Evolutionary conservation across 805 yeast species (phyloP), one percentile per base, ranked within the genome.

Genomic region (Deakozyma indianensis): DNA sequence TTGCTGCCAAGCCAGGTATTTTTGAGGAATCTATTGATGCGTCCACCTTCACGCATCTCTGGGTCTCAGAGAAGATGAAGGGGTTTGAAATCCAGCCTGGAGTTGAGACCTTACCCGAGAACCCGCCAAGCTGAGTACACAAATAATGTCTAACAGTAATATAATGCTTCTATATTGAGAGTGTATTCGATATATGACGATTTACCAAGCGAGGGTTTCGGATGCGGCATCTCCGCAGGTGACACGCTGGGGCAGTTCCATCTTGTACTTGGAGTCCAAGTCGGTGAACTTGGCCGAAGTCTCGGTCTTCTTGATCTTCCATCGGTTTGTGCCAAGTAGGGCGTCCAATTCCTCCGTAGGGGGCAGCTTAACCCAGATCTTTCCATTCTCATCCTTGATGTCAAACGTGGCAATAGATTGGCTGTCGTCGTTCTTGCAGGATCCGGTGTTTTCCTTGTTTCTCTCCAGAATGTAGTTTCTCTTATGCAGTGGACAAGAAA

Each of bases 401-500:
- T 61, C 65, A 48, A 64, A 65, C 2, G 63, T 59, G 1, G 67
- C 63, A 11, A 65, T 57, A 5, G 68, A 60, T n/a, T 55, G 54
- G 3, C 47, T 38, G 9, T 53, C 51, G 46, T 60, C 62, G 42
- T 55, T 59, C 49, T 58, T 59, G 48, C 64, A 60, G 5, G 60
- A 51, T 1, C 69, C 69, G 5, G 54, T 42, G 4, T 48, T 51
- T 21, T 50, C 53, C 14, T 50, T 44, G 20, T 43, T 53, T 18
- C 49, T 47, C 22, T 57, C 60, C 20, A 64, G 45, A 7, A 57
- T 47, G 47, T 56, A 65, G 48, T 64, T 63, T 23, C 62, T 57
- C 52, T 61, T 60, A 48, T 65, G 68, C 42, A 65, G 51, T 1
- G 69, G 69, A 51, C 68, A 63, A 3, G 67, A 59, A 15, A 65